Evolutionary conservation across 495 filamentous ascomycete species (phyloP), one percentile per base, ranked within the genome.

Genomic region (Daldinia caldariorum): DNA sequence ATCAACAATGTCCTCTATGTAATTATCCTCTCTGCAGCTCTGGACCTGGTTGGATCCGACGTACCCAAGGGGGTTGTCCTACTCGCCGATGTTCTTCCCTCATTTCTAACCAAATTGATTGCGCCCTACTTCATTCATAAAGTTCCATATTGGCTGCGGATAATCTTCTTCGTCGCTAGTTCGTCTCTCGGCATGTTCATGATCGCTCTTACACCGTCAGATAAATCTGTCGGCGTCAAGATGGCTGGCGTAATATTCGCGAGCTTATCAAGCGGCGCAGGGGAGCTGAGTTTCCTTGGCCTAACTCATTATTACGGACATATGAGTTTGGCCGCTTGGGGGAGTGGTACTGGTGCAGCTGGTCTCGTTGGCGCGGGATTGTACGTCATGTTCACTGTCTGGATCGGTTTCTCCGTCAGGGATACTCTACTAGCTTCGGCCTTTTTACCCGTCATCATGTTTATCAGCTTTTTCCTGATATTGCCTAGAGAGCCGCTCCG

Each of bases 1-100:
- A 92, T 99, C 77, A 99, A 99, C 80, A 98, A 97, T 82, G 91
- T 99, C 75, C 91, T 97, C 79, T 99, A 98, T 77, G 94, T 99
- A 35, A 91, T 99, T 77, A 92, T 99, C 78, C 89, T 99, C 71
- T 94, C 94, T 13, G 91, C 95, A n/a, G 94, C 95, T 20, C 90
- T 97, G 65, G 95, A 99, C 77, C 90, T 99, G 63, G 95, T 98
- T 75, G 94, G 94, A 10, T 88, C 91, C 39, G 76, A 81, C 53
- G 83, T 97, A 0, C 95, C 94, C 31, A 97, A 97, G 78, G 92
- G 89, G 62, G 85, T 96, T 53, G 94, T 99, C 67, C 91, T 98
- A 41, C 92, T 99, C 63, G 92, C 93, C 67, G 92, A 97, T 78
- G 92, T 98, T 63, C 83, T 96, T 16, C 95, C 95, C 10, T 91